Conservation (phyloP, 225 moss, liverwort and hornwort species). For the Thuidium tamariscinum region DNA sequence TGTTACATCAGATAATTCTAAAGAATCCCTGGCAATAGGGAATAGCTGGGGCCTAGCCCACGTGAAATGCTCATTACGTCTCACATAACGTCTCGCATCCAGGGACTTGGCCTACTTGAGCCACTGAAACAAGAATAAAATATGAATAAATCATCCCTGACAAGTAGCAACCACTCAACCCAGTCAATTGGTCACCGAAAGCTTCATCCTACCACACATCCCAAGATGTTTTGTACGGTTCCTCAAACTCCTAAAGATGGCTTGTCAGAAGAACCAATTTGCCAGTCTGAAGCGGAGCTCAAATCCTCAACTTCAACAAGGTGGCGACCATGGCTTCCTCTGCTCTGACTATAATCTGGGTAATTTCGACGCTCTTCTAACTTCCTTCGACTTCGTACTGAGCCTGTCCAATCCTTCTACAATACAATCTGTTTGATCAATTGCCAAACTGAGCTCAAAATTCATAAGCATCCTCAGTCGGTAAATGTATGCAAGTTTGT, state of each 20-base stretch:
- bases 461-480: background rate
- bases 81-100: too few relatives aligned
- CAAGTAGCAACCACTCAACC: too few relatives aligned
- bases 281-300: background rate
- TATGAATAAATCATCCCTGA: too few relatives aligned
- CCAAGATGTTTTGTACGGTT: background rate
- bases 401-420: rapidly evolving
- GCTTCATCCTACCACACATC: background rate
- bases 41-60: too few relatives aligned
- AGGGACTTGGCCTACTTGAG: too few relatives aligned
- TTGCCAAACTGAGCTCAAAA: background rate
- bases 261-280: background rate
- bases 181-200: background rate
- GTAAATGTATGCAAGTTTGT: background rate
- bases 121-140: too few relatives aligned
- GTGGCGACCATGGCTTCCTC: background rate
- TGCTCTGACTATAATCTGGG: background rate
- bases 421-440: background rate
- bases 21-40: background rate
- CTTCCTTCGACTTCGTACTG: background rate
- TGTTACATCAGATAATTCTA: background rate
- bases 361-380: background rate
- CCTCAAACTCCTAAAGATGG: background rate
- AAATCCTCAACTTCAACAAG: background rate
- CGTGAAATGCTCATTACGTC: too few relatives aligned